Evolutionary conservation across 306 rosid species (phyloP).

Genomic region (Cucurbita pepo): DNA sequence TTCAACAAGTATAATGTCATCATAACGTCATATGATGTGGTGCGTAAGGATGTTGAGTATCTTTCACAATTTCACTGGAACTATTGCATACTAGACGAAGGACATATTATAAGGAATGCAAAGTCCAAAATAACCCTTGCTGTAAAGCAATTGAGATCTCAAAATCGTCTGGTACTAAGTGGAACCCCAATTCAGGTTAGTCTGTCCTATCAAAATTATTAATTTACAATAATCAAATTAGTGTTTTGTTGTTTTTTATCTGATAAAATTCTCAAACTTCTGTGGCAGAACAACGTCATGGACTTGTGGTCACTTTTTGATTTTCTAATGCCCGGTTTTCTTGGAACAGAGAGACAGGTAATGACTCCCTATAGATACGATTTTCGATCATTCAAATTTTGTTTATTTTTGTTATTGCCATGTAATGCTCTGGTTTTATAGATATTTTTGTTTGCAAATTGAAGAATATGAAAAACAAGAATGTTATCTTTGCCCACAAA

Average conservation of each 20-base stretch:
- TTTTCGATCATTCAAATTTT: not conserved
- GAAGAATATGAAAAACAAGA: not conserved
- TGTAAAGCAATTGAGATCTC: constrained; percentile 87
- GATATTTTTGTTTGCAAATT: not conserved
- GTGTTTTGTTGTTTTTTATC: not conserved
- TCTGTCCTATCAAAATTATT: constrained; percentile 4
- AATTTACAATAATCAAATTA: not conserved
- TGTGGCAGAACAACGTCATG: constrained; percentile 88
- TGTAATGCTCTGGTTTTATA: not conserved
- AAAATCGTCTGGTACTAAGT: constrained; percentile 86
- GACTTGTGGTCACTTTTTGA: constrained; percentile 98
- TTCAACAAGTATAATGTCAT: constrained; percentile 67
- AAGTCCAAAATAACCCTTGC: constrained; percentile 85
- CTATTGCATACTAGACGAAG: constrained; percentile 91
- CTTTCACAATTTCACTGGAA: constrained; percentile 64
- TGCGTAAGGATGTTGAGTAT: constrained; percentile 80
- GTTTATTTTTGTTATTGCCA: not conserved
- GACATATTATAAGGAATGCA: constrained; percentile 86
- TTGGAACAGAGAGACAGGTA: constrained; percentile 98
- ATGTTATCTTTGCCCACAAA: not conserved
- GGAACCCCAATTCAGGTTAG: constrained; percentile 98
- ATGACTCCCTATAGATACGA: constrained; percentile 1
- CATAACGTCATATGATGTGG: constrained; percentile 86
- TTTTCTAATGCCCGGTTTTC: constrained; percentile 98
- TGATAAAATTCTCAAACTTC: constrained; percentile 12